Evolutionary conservation across 768 basidiomycete genomes (phyloP).

Genomic region (Guyanaporus albipodus): DNA sequence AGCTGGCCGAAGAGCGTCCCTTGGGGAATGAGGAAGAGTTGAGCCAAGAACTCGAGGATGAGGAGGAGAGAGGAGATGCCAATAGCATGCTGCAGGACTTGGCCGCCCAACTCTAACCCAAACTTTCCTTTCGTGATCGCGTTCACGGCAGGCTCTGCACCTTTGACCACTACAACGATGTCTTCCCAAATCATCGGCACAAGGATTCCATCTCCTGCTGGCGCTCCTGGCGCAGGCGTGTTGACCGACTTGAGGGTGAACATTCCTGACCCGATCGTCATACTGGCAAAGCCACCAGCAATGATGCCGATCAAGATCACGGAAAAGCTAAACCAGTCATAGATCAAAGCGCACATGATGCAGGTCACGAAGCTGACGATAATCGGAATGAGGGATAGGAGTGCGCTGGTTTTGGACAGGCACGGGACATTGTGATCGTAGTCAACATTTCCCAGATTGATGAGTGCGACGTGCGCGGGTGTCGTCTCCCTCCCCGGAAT

Average conservation of each 20-base stretch:
- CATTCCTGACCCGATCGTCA: slow-evolving; percentile 24
- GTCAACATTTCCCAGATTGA: slow-evolving; percentile 9
- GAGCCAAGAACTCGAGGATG: slow-evolving; percentile 28
- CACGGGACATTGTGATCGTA: slow-evolving; percentile 1
- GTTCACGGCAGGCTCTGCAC: slow-evolving; percentile 26
- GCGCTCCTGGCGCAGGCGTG: slow-evolving; percentile 15
- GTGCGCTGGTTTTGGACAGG: neutral
- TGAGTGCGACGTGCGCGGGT: slow-evolving; percentile 15
- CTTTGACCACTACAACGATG: slow-evolving; percentile 27
- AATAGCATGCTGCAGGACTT: slow-evolving; percentile 4
- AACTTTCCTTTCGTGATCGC: slow-evolving; percentile 29
- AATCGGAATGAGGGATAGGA: slow-evolving; percentile 25
- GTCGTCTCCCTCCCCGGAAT: slow-evolving; percentile 15
- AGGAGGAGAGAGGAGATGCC: slow-evolving; percentile 28
- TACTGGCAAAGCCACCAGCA: slow-evolving; percentile 25
- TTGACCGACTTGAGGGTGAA: slow-evolving; percentile 13
- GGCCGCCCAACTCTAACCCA: slow-evolving; percentile 9
- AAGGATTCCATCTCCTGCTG: slow-evolving; percentile 28
- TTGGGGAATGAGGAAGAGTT: slow-evolving; percentile 33
- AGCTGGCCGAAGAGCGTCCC: slow-evolving; percentile 32
- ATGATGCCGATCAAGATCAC: slow-evolving; percentile 32
- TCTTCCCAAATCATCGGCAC: slow-evolving; percentile 7
- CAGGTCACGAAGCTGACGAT: slow-evolving; percentile 21
- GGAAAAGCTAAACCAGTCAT: slow-evolving; percentile 31
- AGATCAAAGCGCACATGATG: slow-evolving; percentile 18